Percentiles rank a stretch among this genome's conserved stretches.
These are phyloP conservation scores for Aspergillus texensis DNA, from an alignment of 2,329 filamentous ascomycete genomes.

Conservation along the genomic window DNA sequence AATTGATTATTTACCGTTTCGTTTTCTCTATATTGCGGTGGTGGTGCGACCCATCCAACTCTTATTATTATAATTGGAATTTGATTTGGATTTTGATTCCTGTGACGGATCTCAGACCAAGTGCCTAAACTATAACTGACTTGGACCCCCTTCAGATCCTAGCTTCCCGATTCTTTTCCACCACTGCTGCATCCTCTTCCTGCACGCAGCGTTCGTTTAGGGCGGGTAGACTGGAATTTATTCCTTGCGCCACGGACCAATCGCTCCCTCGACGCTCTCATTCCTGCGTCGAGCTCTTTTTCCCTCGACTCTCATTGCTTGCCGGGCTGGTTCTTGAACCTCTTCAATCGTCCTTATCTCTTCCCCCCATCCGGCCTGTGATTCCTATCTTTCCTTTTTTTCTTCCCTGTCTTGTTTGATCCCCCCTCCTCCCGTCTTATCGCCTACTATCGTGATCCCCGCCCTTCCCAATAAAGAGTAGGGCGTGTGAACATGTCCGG, in stretches of 20 bases:
- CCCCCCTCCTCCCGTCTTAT: conserved; percentile 10
- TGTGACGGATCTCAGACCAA: conserved; percentile 5
- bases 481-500: conserved; percentile 33
- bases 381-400: conserved; percentile 9
- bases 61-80: background rate
- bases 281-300: background rate
- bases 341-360: conserved; percentile 12
- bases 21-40: background rate
- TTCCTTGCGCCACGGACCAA: conserved; percentile 11
- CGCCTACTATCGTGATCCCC: conserved; percentile 13
- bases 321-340: background rate
- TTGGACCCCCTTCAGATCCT: conserved; percentile 9
- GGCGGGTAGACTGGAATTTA: conserved; percentile 38
- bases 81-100: background rate
- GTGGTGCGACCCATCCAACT: background rate
- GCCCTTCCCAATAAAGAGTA: conserved; percentile 9
- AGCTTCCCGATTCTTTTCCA: conserved; percentile 1
- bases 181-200: conserved; percentile 2
- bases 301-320: conserved; percentile 4
- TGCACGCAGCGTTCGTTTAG: conserved; percentile 31
- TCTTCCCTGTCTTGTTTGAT: conserved; percentile 3
- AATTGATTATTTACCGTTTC: background rate
- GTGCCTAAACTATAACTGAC: conserved; percentile 8
- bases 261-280: background rate
- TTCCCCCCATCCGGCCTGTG: conserved; percentile 8